Percentiles rank a stretch among this genome's conserved stretches.
Conservation (phyloP, 2,329 filamentous ascomycete species). For the Fusarium sp. region DNA sequence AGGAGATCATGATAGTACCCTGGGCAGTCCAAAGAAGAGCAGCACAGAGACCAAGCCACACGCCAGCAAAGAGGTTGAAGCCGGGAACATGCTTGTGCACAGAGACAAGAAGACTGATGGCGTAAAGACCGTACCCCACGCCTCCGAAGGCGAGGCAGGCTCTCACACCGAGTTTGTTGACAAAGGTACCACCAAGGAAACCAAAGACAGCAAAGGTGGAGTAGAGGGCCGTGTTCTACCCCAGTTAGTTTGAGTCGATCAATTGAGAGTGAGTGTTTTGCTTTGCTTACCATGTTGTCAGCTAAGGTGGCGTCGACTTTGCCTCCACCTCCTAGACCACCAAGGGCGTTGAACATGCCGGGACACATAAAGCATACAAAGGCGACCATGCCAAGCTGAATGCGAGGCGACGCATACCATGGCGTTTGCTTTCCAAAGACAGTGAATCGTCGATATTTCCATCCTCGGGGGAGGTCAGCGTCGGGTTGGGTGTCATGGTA, state of each 20-base stretch:
- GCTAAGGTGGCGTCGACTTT: conserved; percentile 62
- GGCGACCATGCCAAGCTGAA: conserved; percentile 77
- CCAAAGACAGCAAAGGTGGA: conserved; percentile 76
- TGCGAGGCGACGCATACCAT: conserved; percentile 80
- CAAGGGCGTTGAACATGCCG: conserved; percentile 78
- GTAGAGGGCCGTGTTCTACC: conserved; percentile 72
- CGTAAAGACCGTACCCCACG: conserved; percentile 80
- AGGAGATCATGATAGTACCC: conserved; percentile 90
- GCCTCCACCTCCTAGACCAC: conserved; percentile 72
- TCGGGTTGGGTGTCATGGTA: conserved; percentile 17
- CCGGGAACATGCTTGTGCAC: conserved; percentile 67
- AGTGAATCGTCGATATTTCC: conserved; percentile 42
- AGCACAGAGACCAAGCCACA: conserved; percentile 81
- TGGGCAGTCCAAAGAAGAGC: conserved; percentile 86
- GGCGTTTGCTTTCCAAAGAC: conserved; percentile 39
- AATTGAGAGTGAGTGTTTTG: not conserved
- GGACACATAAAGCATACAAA: conserved; percentile 72
- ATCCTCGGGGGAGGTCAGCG: conserved; percentile 36
- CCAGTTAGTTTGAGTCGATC: not conserved
- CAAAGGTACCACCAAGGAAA: conserved; percentile 79
- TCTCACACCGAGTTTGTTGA: conserved; percentile 80
- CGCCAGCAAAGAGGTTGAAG: conserved; percentile 75
- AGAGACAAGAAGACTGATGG: conserved; percentile 74
- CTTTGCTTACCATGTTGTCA: conserved; percentile 49
- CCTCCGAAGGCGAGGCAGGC: conserved; percentile 77